A percentile compares a stretch with the other conserved stretches of the same genome.
These are phyloP conservation scores for Salix brachista DNA, from an alignment of 345 rosid species.

Conservation along the genomic window DNA sequence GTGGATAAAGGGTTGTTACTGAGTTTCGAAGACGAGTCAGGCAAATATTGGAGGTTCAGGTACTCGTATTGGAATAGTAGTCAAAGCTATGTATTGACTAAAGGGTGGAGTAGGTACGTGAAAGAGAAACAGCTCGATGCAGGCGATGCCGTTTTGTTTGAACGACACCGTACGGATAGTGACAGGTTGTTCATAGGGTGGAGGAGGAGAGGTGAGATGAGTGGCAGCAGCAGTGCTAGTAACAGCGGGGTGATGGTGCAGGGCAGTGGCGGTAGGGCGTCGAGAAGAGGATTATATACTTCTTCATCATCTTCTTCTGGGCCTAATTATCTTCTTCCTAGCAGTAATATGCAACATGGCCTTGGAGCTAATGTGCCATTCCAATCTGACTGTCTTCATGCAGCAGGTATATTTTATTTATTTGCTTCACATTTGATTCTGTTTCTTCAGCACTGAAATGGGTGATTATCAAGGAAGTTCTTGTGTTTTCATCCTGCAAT, in stretches of 20 bases:
- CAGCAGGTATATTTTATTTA: constrained; percentile 51
- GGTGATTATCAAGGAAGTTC: not conserved
- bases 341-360: constrained; percentile 27
- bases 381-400: constrained; percentile 59
- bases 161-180: constrained; percentile 49
- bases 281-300: constrained; percentile 31
- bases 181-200: constrained; percentile 69
- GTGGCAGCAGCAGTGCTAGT: not conserved
- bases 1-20: constrained; percentile 52
- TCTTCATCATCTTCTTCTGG: constrained; percentile 15
- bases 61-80: constrained; percentile 91
- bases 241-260: constrained; percentile 11
- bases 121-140: constrained; percentile 83
- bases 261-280: constrained; percentile 10
- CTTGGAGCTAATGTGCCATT: constrained; percentile 31
- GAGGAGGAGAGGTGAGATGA: constrained; percentile 31
- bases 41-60: constrained; percentile 75
- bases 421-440: not conserved
- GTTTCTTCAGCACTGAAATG: not conserved
- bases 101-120: constrained; percentile 90
- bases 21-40: constrained; percentile 82
- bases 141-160: constrained; percentile 67
- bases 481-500: not conserved
- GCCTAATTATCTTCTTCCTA: constrained; percentile 20
- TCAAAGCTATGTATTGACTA: constrained; percentile 84